A percentile compares a stretch with the other conserved stretches of the same genome.
Conservation (phyloP, 441 rosid species). For the Omphalea diandra region DNA sequence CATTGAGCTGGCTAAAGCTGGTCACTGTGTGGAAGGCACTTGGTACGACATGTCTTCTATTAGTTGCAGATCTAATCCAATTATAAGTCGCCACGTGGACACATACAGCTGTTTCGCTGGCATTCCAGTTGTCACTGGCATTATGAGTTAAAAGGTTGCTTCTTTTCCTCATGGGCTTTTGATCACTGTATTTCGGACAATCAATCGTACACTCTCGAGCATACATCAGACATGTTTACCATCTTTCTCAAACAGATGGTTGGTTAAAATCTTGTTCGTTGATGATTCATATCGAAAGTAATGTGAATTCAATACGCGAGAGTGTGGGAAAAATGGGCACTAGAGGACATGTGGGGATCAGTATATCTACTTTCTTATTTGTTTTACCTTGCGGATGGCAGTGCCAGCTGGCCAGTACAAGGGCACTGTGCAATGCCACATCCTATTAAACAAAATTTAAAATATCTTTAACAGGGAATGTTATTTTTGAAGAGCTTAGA, state of each 20-base stretch:
- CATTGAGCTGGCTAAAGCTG: conserved; percentile 48
- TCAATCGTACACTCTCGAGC: background rate
- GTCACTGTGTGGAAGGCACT: conserved; percentile 29
- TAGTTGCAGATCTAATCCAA: conserved; percentile 15
- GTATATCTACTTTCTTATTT: conserved; percentile 20
- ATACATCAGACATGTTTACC: background rate
- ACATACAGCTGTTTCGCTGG: conserved; percentile 41
- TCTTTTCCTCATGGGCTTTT: conserved; percentile 25
- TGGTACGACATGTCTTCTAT: conserved; percentile 29
- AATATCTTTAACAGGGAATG: background rate
- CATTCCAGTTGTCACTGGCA: conserved; percentile 48
- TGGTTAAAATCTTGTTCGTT: background rate
- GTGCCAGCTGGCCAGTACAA: conserved; percentile 42
- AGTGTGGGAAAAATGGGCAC: background rate
- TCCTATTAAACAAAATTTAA: background rate
- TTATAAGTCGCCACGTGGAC: conserved; percentile 6
- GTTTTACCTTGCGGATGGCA: conserved; percentile 18
- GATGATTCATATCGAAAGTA: background rate
- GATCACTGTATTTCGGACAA: background rate
- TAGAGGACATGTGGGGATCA: conserved; percentile 1
- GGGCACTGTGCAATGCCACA: conserved; percentile 15
- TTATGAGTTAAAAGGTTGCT: conserved; percentile 23
- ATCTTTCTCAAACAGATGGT: background rate
- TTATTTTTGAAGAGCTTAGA: conserved; percentile 14
- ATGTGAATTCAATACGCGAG: background rate